These are phyloP conservation scores for Raddia guianensis DNA, from an alignment of 176 grass and related monocot species.

Conservation along the genomic window DNA sequence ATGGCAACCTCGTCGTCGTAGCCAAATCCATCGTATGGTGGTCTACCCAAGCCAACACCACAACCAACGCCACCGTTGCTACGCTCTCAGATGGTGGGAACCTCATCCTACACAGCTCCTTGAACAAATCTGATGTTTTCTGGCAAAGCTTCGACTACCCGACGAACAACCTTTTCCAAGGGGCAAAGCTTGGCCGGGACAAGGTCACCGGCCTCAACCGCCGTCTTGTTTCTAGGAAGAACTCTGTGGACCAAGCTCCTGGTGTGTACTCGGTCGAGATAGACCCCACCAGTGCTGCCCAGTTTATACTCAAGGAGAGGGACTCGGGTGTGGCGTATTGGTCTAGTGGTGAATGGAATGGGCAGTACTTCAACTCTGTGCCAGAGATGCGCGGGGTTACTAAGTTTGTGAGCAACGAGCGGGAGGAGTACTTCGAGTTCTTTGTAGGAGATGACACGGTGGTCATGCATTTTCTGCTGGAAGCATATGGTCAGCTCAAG, in stretches of 20 bases:
- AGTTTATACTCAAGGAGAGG: neutral
- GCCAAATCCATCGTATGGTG: neutral
- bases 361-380: neutral
- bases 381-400: neutral
- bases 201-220: constrained; percentile 22
- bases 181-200: constrained; percentile 32
- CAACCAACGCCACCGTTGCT: neutral
- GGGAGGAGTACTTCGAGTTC: too few species aligned
- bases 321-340: neutral
- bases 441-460: neutral
- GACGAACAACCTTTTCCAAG: constrained; percentile 24
- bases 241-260: neutral
- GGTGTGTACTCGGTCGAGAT: neutral
- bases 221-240: neutral
- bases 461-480: constrained; percentile 5
- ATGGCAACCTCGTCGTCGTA: constrained; percentile 6
- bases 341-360: constrained; percentile 32
- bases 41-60: constrained; percentile 24
- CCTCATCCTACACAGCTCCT: constrained; percentile 1
- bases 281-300: neutral
- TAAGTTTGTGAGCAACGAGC: too few species aligned
- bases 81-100: constrained; percentile 13
- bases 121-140: neutral
- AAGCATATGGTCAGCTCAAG: neutral
- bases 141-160: constrained; percentile 57